These are phyloP conservation scores for Theileria equi DNA, from an alignment of 169 alveolate species.

Conservation along the genomic window DNA sequence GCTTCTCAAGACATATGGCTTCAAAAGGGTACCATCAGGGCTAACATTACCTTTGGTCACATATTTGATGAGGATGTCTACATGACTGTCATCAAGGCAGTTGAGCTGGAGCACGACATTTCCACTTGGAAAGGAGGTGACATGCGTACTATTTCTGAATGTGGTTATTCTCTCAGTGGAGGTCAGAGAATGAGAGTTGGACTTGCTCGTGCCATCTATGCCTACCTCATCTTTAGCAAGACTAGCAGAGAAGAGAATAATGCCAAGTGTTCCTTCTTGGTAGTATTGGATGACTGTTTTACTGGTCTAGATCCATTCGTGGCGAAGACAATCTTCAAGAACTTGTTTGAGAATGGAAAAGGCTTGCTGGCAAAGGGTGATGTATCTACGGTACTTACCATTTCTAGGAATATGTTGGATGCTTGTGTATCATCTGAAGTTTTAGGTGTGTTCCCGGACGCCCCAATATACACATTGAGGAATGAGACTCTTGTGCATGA, in stretches of 20 bases:
- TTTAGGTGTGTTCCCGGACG: neutral
- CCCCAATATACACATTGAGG: neutral
- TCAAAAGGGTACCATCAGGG: conserved; percentile 30
- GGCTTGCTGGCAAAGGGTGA: conserved; percentile 40
- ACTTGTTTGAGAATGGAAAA: conserved; percentile 53
- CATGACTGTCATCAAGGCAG: conserved; percentile 9
- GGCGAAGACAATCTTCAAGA: conserved; percentile 57
- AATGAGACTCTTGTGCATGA: neutral
- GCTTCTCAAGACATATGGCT: conserved; percentile 61
- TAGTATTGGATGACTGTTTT: conserved; percentile 67
- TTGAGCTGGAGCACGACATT: conserved; percentile 47
- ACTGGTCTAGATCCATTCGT: conserved; percentile 67
- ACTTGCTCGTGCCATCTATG: conserved; percentile 90
- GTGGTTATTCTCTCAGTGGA: conserved; percentile 77
- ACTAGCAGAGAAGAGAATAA: conserved; percentile 17
- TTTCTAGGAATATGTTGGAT: conserved; percentile 6
- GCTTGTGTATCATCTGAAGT: neutral
- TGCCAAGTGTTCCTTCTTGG: conserved; percentile 39
- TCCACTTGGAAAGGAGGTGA: conserved; percentile 52
- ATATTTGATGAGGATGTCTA: conserved; percentile 41
- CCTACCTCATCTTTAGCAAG: conserved; percentile 54
- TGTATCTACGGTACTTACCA: conserved; percentile 29
- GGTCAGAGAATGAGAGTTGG: conserved; percentile 90
- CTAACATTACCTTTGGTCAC: conserved; percentile 44
- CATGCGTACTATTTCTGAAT: conserved; percentile 30